Conservation (phyloP, 2,329 filamentous ascomycete genomes). For the Scedosporium boydii region DNA sequence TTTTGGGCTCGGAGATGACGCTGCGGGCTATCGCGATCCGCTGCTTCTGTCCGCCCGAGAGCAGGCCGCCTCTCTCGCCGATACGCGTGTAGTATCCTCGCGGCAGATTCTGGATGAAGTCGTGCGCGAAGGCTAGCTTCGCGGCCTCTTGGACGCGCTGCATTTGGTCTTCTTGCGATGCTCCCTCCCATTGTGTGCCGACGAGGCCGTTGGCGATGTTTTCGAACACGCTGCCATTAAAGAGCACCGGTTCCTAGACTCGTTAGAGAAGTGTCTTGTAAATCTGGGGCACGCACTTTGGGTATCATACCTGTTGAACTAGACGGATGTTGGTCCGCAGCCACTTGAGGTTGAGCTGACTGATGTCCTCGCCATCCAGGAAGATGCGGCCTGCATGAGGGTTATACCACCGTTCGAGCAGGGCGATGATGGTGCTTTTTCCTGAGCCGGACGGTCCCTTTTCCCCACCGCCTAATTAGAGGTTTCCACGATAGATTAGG, state of each 20-base stretch:
- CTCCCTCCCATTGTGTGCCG: conserved; percentile 23
- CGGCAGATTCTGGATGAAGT: conserved; percentile 41
- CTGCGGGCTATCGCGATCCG: conserved; percentile 57
- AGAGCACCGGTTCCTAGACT: conserved; percentile 39
- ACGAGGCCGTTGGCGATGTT: conserved; percentile 40
- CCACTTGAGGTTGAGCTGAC: conserved; percentile 38
- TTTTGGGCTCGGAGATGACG: conserved; percentile 52
- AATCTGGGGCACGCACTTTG: not conserved
- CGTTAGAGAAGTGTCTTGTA: not conserved
- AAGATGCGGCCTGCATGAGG: conserved; percentile 32
- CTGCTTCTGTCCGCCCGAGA: conserved; percentile 60
- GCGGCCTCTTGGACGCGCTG: conserved; percentile 37
- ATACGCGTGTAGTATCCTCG: conserved; percentile 51
- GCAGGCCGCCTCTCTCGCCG: conserved; percentile 53
- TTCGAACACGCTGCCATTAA: conserved; percentile 40
- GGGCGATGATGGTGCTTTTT: conserved; percentile 47
- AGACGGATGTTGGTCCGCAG: conserved; percentile 42
- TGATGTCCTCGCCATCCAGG: conserved; percentile 31
- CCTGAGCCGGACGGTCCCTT: conserved; percentile 53
- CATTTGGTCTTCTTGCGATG: conserved; percentile 31
- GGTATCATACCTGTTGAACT: conserved; percentile 29
- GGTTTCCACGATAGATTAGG: not conserved
- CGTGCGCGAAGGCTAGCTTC: conserved; percentile 39
- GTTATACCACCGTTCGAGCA: conserved; percentile 52
- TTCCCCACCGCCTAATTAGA: not conserved